Evolutionary conservation across 2,329 filamentous ascomycete species (phyloP), one percentile per base, ranked within the genome.

Genomic region (Phyllosticta paracitricarpa): DNA sequence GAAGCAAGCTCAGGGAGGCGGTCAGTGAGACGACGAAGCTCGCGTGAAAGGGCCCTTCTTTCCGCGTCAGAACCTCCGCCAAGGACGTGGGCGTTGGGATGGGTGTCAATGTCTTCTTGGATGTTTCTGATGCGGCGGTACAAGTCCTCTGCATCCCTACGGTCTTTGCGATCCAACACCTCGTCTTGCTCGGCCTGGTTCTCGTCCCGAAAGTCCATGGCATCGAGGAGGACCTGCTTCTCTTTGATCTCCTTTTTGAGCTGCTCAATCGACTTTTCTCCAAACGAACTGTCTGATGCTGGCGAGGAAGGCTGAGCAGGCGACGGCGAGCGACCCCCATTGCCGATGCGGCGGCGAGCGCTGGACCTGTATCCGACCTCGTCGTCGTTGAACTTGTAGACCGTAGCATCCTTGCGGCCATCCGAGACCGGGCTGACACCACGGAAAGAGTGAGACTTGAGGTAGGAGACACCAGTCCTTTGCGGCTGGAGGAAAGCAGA

Each of bases 341-440:
- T 73, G 51, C 89, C 90, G 61, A 95, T 77, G 66, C 94, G 86
- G 65, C 92, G 89, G 65, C 94, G 89, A 59, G 94, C 94, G 73
- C 92, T 97, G 12, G 94, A 97, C 67, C 88, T 88, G 71, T 99
- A 99, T 8, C 77, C 91, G 68, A 95, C 84, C 63, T 91, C 88
- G 67, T 96, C 91, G 68, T 96, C 91, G 66, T 97, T 94, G 71
- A 97, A 97, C 71, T 95, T 93, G 76, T 93, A 99, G 2, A 97
- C 89, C 0, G 94, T 99, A 2, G 89, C 94, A 76, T 99, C 94
- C 73, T 97, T 97, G 56, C 92, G 88, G 48, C 83, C 83, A 54
- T 78, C 78, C 54, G 79, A 79, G 56, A 81, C 76, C 2, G 82
- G 82, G 40, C 81, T 81, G 28, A 81, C 81, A 17, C 85, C 84